A percentile compares a stretch with the other conserved stretches of the same genome.
Evolutionary conservation across 1,284 basidiomycete genomes (phyloP).

Genomic region (Phellopilus nigrolimitatus): DNA sequence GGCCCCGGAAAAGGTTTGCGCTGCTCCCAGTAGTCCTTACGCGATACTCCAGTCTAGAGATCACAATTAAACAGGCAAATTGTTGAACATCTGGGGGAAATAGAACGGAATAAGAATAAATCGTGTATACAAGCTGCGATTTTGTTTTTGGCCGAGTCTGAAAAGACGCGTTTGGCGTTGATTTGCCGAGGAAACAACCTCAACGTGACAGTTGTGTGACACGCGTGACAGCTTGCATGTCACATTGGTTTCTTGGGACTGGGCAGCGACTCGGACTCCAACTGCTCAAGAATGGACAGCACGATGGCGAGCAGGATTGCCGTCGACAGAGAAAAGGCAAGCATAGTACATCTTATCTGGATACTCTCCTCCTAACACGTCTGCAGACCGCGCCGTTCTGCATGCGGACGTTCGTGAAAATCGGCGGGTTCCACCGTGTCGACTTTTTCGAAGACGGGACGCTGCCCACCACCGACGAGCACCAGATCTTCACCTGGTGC

Average conservation of each 20-base stretch:
- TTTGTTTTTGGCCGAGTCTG: no score
- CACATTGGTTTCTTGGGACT: neutral
- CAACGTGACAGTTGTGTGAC: neutral
- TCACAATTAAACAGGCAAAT: no score
- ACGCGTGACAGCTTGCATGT: neutral
- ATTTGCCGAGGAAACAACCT: no score
- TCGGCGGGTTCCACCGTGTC: slow-evolving; percentile 67
- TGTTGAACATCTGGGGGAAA: no score
- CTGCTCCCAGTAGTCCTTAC: no score
- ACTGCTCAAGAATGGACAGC: neutral
- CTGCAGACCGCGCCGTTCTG: slow-evolving; percentile 70
- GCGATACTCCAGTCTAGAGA: no score
- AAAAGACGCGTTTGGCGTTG: no score
- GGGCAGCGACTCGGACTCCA: neutral
- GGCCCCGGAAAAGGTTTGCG: no score
- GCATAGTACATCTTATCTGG: neutral
- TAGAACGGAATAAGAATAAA: no score
- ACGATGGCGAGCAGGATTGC: slow-evolving; percentile 24
- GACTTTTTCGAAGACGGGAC: slow-evolving; percentile 68
- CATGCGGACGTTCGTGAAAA: slow-evolving; percentile 75
- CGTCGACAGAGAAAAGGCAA: slow-evolving; percentile 38
- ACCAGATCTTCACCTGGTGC: slow-evolving; percentile 73
- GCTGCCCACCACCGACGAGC: slow-evolving; percentile 69
- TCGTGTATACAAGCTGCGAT: no score
- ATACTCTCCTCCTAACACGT: slow-evolving; percentile 1